A percentile compares a stretch with the other conserved stretches of the same genome.
Conservation (phyloP, 1,284 basidiomycete genomes). For the Trichosporon faecale region DNA sequence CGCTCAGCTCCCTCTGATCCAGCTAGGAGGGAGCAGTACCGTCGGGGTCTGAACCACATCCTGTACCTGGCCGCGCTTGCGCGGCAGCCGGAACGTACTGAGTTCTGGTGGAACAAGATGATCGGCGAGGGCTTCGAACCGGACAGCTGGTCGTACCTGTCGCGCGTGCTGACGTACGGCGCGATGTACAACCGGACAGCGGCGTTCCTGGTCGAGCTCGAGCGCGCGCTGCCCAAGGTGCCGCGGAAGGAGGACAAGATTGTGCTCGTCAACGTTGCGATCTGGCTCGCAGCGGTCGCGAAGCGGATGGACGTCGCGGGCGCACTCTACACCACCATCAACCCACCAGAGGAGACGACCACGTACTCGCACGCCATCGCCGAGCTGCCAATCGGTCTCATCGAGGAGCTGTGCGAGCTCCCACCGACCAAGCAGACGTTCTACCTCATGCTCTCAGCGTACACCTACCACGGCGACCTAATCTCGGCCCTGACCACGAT, state of each 20-base stretch:
- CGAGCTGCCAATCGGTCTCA: constrained; percentile 17
- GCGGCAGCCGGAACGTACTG: constrained; percentile 22
- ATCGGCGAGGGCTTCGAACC: constrained; percentile 23
- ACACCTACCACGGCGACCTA: constrained; percentile 69
- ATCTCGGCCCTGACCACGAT: constrained; percentile 61
- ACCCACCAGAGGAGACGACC: neutral
- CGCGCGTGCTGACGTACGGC: constrained; percentile 23
- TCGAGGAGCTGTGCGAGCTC: constrained; percentile 15
- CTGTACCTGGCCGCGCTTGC: constrained; percentile 37
- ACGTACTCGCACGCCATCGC: neutral
- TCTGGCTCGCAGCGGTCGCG: constrained; percentile 47
- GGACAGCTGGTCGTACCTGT: constrained; percentile 30
- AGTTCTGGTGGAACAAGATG: constrained; percentile 33
- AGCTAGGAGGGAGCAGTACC: constrained; percentile 19
- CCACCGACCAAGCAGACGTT: constrained; percentile 66
- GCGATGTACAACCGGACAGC: constrained; percentile 9
- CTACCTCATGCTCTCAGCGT: constrained; percentile 63
- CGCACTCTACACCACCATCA: constrained; percentile 57
- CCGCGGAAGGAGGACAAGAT: constrained; percentile 1
- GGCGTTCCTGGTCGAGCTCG: constrained; percentile 13
- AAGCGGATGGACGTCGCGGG: constrained; percentile 59
- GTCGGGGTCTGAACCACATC: constrained; percentile 34
- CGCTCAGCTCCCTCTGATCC: constrained; percentile 16
- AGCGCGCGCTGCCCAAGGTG: constrained; percentile 13
- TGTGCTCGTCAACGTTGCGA: constrained; percentile 55